Evolutionary conservation across 257 asterid genomes (phyloP).

Genomic region (Solanum pennellii): DNA sequence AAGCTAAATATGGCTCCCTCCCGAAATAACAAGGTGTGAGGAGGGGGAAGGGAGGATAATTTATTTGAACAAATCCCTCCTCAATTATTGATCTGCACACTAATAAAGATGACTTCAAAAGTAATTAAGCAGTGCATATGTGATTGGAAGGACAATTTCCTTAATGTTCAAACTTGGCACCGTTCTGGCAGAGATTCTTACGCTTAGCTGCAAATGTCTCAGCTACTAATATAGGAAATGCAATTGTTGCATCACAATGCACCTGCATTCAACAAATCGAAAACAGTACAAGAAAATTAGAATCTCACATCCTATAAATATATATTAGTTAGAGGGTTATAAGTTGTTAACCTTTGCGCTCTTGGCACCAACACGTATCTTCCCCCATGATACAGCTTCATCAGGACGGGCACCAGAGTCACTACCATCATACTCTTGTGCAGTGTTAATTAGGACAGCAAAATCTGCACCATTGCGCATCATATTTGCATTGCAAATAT

Average conservation of each 20-base stretch:
- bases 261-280: conserved; percentile 33
- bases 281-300: background rate
- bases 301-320: background rate
- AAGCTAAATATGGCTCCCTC: background rate
- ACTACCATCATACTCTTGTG: conserved; percentile 94
- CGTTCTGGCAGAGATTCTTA: background rate
- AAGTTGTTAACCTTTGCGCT: conserved; percentile 10
- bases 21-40: background rate
- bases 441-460: conserved; percentile 79
- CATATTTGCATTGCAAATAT: conserved; percentile 92
- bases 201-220: conserved; percentile 60
- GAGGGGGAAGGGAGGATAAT: background rate
- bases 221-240: conserved; percentile 76
- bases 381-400: conserved; percentile 98
- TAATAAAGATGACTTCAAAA: background rate
- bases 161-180: background rate
- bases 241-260: conserved; percentile 90
- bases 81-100: background rate
- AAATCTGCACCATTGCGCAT: conserved; percentile 63
- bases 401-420: conserved; percentile 97
- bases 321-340: too few species aligned
- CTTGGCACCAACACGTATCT: conserved; percentile 79
- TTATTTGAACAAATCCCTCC: background rate
- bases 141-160: background rate
- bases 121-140: background rate